Evolutionary conservation across 495 filamentous ascomycete genomes (phyloP).

Genomic region (Diplogelasinospora grovesii): DNA sequence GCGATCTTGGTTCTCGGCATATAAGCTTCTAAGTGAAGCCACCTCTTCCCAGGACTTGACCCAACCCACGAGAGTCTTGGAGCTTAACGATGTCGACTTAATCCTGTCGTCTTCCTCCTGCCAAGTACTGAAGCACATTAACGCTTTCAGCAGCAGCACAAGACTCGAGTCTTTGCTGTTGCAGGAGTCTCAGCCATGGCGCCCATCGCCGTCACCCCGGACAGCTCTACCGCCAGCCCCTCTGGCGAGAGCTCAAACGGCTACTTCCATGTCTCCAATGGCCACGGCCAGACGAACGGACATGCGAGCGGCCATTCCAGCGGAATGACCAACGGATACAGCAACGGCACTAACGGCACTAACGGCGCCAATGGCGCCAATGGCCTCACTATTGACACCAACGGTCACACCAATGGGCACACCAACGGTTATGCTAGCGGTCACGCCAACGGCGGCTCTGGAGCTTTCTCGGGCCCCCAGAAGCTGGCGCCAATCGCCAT

Average conservation of each 20-base stretch:
- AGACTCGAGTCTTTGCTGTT: constrained; percentile 11
- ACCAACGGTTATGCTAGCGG: constrained; percentile 13
- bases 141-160: constrained; percentile 21
- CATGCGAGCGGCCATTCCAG: constrained; percentile 27
- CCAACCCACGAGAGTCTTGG: constrained; percentile 8
- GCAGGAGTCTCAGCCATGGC: constrained; percentile 29
- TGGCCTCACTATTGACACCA: constrained; percentile 28
- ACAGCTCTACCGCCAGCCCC: constrained; percentile 29
- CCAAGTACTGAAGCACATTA: constrained; percentile 19
- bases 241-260: constrained; percentile 24
- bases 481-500: constrained; percentile 46
- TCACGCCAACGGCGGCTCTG: constrained; percentile 12
- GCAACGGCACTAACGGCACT: constrained; percentile 11
- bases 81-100: constrained; percentile 12
- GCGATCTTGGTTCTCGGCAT: constrained; percentile 11
- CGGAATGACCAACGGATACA: constrained; percentile 13
- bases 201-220: constrained; percentile 35
- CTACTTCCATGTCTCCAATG: constrained; percentile 19
- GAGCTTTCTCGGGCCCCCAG: background rate
- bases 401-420: constrained; percentile 15
- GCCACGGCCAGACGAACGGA: constrained; percentile 27
- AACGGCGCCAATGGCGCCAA: constrained; percentile 20
- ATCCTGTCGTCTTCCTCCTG: constrained; percentile 10
- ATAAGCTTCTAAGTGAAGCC: constrained; percentile 20
- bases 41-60: constrained; percentile 8